Evolutionary conservation across 176 grass and related monocot species (phyloP), one percentile per base, ranked within the genome.

Genomic region (Avena sativa): DNA sequence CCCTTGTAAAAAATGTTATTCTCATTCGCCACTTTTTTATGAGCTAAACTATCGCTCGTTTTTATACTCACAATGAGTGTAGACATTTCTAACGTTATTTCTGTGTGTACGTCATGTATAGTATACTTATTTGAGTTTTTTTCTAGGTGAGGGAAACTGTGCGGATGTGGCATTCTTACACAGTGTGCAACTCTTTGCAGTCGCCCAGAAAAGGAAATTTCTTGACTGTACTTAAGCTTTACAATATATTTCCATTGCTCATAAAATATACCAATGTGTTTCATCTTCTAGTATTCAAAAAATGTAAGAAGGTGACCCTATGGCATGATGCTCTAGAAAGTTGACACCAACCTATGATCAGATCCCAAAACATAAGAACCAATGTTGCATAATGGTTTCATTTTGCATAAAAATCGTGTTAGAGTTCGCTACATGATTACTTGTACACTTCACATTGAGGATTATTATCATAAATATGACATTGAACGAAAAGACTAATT

Each of bases 171-270:
- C 86, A 67, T 98, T 98, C 87, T 94, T 94, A 82, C 96, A 98
- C 62, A 92, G 92, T 77, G 96, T 95, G 55, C 90, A 98, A 79
- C 79, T 98, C 66, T 98, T 88, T 91, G 93, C 93, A 76, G 93
- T 94, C 5, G 93, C 96, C 44, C 93, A 98, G 75, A 98, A 98
- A 91, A 98, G 94, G 93, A 94, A 98, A 79, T 85, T 50, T 76
- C 72, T 86, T 76, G 14, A 59, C 51, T 20, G 56, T 36, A 28
- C 67, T 87, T 1, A 43, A 88, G 2, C 17, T 61, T 48, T 81
- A 21, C 56, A 38, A 19, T 40, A 49, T 78, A 34, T 86, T 34
- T 56, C 59, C 8, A 3, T 74, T n/a, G 9, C 20, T 49, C 19
- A 59, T 49, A 63, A 38, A 12, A 17, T 74, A 47, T 28, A 51